These are phyloP conservation scores for Melaleuca quinquenervia DNA, from an alignment of 345 rosid genomes.

Conservation along the genomic window DNA sequence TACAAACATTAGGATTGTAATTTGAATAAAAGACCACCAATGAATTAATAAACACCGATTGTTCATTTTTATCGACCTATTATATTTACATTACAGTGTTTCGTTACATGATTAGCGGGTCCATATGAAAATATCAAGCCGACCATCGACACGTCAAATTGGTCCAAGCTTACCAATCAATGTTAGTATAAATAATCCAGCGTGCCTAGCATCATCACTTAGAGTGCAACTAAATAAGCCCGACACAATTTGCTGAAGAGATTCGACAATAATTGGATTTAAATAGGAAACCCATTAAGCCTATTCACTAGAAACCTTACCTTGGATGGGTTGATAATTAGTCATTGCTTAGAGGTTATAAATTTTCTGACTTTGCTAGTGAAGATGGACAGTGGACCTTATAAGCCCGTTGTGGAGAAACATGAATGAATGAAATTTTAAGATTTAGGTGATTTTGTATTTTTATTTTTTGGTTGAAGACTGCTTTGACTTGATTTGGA, in stretches of 20 bases:
- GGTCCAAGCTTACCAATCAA: neutral
- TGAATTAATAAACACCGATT: neutral
- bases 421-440: too few relatives aligned
- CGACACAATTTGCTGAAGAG: neutral
- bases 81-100: neutral
- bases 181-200: neutral
- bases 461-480: too few relatives aligned
- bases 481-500: too few relatives aligned
- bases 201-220: neutral
- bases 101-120: neutral
- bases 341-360: too few relatives aligned
- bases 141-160: too few relatives aligned
- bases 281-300: neutral
- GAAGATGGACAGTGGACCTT: too few relatives aligned
- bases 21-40: neutral
- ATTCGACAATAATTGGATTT: neutral
- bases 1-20: neutral
- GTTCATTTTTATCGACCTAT: neutral
- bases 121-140: too few relatives aligned
- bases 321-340: rapidly evolving
- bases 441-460: too few relatives aligned
- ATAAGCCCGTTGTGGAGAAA: too few relatives aligned
- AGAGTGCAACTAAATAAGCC: neutral
- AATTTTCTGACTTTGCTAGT: too few relatives aligned
- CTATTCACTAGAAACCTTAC: neutral